A percentile compares a stretch with the other conserved stretches of the same genome.
Conservation (phyloP, 345 rosid genomes). For the Corchorus olitorius region DNA sequence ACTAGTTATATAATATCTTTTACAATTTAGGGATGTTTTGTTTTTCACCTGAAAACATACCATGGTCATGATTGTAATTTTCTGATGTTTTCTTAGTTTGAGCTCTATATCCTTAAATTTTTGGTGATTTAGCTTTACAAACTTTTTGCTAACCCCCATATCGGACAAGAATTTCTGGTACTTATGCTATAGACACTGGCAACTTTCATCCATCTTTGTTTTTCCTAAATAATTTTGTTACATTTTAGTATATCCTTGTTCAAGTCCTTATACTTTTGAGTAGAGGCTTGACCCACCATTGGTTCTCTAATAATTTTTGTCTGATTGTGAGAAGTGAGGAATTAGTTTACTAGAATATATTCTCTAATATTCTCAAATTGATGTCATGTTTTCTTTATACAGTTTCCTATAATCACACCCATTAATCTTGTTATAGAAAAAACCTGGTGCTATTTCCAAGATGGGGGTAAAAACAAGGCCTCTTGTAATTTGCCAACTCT, state of each 20-base stretch:
- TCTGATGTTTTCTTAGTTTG: slow-evolving; percentile 23
- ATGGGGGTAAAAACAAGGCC: neutral
- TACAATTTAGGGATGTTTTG: neutral
- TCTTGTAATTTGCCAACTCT: slow-evolving; percentile 3
- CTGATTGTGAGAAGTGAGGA: neutral
- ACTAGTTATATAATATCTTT: neutral
- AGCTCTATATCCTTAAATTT: neutral
- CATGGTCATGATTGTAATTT: neutral
- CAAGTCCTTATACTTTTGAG: neutral
- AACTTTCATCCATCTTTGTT: neutral
- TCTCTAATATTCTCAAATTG: neutral
- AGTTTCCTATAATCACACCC: neutral
- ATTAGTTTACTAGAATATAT: no score
- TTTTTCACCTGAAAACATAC: neutral
- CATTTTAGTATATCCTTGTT: slow-evolving; percentile 8
- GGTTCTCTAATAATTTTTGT: neutral
- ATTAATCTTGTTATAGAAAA: slow-evolving; percentile 3
- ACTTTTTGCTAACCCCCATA: neutral
- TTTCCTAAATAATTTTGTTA: neutral
- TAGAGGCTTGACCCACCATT: neutral
- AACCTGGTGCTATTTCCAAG: neutral
- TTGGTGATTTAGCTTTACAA: neutral
- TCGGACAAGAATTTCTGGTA: neutral
- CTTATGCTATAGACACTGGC: neutral
- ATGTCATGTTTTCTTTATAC: slow-evolving; percentile 11